Base-by-base conservation (phyloP, 108 stramenopile genomes). In the Stephanodiscus triporus region DNA sequence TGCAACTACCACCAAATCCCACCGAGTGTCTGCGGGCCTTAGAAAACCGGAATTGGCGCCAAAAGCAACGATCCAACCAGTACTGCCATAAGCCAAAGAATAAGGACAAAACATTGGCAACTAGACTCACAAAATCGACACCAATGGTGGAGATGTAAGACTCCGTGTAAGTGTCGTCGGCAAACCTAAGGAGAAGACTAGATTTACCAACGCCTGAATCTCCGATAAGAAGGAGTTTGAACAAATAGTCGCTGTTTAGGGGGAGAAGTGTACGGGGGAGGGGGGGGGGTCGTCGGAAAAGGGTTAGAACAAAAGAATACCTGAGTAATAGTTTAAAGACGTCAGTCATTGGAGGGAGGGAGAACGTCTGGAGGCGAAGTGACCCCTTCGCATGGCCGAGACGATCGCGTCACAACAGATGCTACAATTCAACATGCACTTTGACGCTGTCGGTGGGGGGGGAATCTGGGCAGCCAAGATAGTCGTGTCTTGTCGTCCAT, bases 111-210 rank as follows among this genome's bases (percentile, higher is more conserved):
- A 49, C 20, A 43, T 40, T 62, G 40, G 53, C 20, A 43, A 37
- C 9, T 43, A 53, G 19, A 90, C 95, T 97, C 85, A 96, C 95
- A 70, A 99, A 99, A 73, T 99, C 97, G 63, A 99, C 98, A 60
- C 98, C 98, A 85, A 99, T 98, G 69, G 98, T 99, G 60, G 97
- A 98, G 78, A 98, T 98, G 83, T 98, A 99, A 42, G 95, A 97
- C 68, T 97, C 97, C 19, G 97, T 99, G 87, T 97, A 99, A 57
- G 97, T 97, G 80, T 99, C 97, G 70, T 99, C 97, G 10, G 97
- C 95, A 73, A 97, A 97, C 58, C 97, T 85, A 51, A 96, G 75
- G 54, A 97, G 87, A 49, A 97, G 72, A 75, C 95, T 93, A 36
- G 95, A 95, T 87, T 97, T 97, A 40, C 97, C 97, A 23, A 97